Evolutionary conservation across 768 basidiomycete species (phyloP).

Genomic region (Chalciporus pseudorubinellus): DNA sequence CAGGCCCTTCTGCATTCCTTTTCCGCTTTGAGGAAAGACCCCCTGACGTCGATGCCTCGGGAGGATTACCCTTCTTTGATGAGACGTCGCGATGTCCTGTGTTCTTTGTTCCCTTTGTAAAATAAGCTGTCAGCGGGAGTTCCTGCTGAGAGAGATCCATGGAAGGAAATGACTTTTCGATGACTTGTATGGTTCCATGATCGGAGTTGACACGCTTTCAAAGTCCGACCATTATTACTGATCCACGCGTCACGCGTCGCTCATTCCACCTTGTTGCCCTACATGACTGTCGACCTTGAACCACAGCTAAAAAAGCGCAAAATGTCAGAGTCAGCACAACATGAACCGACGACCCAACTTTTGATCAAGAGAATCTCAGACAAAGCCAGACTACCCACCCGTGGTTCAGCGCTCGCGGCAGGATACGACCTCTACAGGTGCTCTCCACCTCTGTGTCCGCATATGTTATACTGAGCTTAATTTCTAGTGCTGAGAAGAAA

Average conservation of each 20-base stretch:
- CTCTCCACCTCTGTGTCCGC: not conserved
- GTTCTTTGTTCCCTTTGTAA: conserved; percentile 17
- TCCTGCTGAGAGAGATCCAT: conserved; percentile 35
- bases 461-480: conserved; percentile 1
- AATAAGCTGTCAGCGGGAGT: conserved; percentile 31
- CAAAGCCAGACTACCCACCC: conserved; percentile 80
- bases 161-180: not conserved
- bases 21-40: conserved; percentile 19
- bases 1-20: conserved; percentile 5
- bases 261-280: not conserved
- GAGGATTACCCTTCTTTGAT: conserved; percentile 4
- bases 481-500: conserved; percentile 75
- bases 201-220: conserved; percentile 43
- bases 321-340: conserved; percentile 42
- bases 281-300: conserved; percentile 25
- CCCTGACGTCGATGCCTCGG: conserved; percentile 3
- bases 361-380: conserved; percentile 84
- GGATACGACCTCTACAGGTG: conserved; percentile 96
- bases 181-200: too few relatives aligned
- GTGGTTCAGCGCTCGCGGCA: conserved; percentile 83
- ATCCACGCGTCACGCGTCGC: conserved; percentile 22
- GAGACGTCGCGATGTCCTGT: not conserved
- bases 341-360: conserved; percentile 48
- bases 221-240: conserved; percentile 23
- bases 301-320: conserved; percentile 59